A percentile compares a stretch with the other conserved stretches of the same genome.
Conservation (phyloP, 768 basidiomycete species). For the Lenzites betulinus region DNA sequence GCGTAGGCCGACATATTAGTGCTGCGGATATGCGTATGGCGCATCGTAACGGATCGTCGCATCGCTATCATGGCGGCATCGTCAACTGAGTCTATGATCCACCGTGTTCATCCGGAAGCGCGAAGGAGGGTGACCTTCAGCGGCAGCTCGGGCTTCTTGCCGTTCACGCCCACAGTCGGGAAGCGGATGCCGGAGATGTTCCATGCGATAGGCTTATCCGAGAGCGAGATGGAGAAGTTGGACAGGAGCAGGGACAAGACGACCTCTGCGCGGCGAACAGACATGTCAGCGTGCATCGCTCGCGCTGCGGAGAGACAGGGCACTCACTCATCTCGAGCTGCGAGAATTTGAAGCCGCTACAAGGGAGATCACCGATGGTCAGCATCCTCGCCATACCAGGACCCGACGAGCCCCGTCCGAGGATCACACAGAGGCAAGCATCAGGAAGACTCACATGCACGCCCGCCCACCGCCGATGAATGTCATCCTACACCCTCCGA, state of each 20-base stretch:
- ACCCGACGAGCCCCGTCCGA: too few species aligned
- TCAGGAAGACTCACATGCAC: constrained; percentile 33
- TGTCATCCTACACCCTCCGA: constrained; percentile 29
- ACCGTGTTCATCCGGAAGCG: not conserved
- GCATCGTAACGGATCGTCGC: not conserved
- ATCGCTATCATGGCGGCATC: not conserved
- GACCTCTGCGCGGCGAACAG: constrained; percentile 11
- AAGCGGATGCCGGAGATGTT: constrained; percentile 31
- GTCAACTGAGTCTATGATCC: not conserved
- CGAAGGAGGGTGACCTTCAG: constrained; percentile 22
- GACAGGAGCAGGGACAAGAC: constrained; percentile 12
- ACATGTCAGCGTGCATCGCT: not conserved
- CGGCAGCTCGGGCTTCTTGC: constrained; percentile 27
- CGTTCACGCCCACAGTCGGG: constrained; percentile 26
- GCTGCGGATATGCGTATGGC: not conserved
- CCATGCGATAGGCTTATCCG: constrained; percentile 15
- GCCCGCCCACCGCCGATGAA: constrained; percentile 33
- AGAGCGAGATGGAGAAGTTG: constrained; percentile 14
- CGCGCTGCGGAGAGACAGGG: not conserved
- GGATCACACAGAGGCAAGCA: too few species aligned
- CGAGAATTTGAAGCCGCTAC: constrained; percentile 19
- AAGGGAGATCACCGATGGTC: constrained; percentile 28
- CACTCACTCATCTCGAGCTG: constrained; percentile 14
- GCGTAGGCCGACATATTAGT: constrained; percentile 10
- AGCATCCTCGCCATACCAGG: too few species aligned